phyloP scores from a whole-genome alignment of 176 grass and related monocot genomes.

The Eragrostis nindensis region DNA sequence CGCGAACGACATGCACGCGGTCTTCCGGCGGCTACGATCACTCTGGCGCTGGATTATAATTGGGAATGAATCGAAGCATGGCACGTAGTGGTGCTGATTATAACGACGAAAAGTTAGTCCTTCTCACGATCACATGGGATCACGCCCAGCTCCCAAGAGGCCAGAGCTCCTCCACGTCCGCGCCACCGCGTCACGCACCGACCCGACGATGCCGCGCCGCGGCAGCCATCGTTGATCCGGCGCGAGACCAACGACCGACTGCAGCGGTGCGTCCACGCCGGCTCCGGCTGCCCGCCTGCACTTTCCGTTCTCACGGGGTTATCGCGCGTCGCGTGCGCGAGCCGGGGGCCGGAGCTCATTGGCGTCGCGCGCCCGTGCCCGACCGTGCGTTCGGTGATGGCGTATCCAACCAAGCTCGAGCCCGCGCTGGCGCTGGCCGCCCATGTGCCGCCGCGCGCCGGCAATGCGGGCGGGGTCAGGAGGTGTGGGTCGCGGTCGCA shows the following conservation, averaged over 20 bases:
- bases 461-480: neutral
- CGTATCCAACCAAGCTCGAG: too few relatives aligned
- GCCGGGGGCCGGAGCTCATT: too few relatives aligned
- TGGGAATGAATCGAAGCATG: neutral
- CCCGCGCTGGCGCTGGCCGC: neutral
- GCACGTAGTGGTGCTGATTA: neutral
- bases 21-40: neutral
- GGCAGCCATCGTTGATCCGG: neutral
- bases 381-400: too few relatives aligned
- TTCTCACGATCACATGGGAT: slow-evolving; percentile 20
- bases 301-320: too few relatives aligned
- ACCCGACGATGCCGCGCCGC: neutral
- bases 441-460: slow-evolving; percentile 5
- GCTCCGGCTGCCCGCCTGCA: too few relatives aligned
- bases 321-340: too few relatives aligned
- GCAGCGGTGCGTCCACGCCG: too few relatives aligned
- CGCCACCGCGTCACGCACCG: neutral
- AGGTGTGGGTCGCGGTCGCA: neutral
- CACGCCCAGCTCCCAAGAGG: neutral
- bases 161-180: neutral
- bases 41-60: neutral
- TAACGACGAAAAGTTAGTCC: neutral
- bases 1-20: neutral
- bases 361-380: too few relatives aligned
- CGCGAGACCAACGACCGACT: neutral